Percentiles rank a stretch among this genome's conserved stretches.
Evolutionary conservation across 2,329 filamentous ascomycete genomes (phyloP).

Genomic region (Ophiosphaerella herpotricha): DNA sequence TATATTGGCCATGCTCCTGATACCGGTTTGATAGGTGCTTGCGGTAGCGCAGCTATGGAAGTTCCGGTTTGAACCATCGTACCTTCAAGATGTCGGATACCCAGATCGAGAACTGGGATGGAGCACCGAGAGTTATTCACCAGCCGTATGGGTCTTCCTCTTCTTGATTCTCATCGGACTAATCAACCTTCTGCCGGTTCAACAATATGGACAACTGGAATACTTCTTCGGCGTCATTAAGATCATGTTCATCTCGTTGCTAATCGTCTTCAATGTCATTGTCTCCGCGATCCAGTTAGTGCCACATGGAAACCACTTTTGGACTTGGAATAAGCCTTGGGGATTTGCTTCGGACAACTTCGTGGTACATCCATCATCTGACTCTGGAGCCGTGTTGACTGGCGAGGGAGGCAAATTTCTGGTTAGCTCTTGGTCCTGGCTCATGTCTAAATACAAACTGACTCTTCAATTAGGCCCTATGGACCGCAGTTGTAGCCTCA

Average conservation of each 20-base stretch:
- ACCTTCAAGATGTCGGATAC: conserved; percentile 39
- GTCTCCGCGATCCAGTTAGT: conserved; percentile 38
- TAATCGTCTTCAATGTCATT: conserved; percentile 52
- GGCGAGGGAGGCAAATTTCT: conserved; percentile 40
- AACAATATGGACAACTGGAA: conserved; percentile 84
- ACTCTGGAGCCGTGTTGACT: conserved; percentile 30
- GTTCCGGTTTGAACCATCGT: conserved; percentile 44
- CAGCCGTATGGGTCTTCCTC: conserved; percentile 70
- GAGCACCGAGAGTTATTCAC: conserved; percentile 64
- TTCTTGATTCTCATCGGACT: conserved; percentile 74
- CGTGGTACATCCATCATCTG: conserved; percentile 27
- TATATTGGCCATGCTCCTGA: no score
- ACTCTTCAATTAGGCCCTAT: conserved; percentile 29
- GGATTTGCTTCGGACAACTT: conserved; percentile 35
- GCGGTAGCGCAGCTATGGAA: conserved; percentile 49
- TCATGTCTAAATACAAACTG: no score
- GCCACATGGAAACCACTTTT: conserved; percentile 30
- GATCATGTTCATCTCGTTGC: conserved; percentile 59
- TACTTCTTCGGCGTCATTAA: conserved; percentile 86
- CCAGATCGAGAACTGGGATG: conserved; percentile 63
- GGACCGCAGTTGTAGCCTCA: conserved; percentile 49
- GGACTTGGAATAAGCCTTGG: conserved; percentile 44
- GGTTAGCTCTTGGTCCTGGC: no score
- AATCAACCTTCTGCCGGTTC: conserved; percentile 87
- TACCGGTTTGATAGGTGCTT: conserved; percentile 35